A percentile compares a stretch with the other conserved stretches of the same genome.
Evolutionary conservation across 2,329 filamentous ascomycete species (phyloP).

Genomic region (Dendryphion nanum): DNA sequence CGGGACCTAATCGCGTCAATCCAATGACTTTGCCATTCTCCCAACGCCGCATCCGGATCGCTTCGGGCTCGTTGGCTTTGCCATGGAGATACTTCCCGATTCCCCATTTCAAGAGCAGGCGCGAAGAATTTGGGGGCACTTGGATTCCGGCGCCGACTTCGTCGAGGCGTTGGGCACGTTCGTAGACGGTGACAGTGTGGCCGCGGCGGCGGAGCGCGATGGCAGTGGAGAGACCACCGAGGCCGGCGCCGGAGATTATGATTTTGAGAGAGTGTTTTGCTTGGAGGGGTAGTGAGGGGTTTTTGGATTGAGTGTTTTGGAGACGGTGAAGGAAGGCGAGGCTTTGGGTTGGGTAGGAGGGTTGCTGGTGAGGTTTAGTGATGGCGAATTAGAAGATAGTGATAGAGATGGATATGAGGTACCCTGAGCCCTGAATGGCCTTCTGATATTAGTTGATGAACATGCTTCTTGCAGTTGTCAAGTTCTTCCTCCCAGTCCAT

Average conservation of each 20-base stretch:
- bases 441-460: conserved; percentile 7
- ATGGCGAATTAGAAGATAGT: too few species aligned
- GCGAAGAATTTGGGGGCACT: conserved; percentile 32
- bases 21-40: conserved; percentile 47
- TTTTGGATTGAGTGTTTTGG: background rate
- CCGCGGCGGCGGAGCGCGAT: conserved; percentile 14
- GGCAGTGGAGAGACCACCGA: conserved; percentile 16
- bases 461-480: conserved; percentile 9
- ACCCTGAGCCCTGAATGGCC: conserved; percentile 7
- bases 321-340: conserved; percentile 13
- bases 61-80: conserved; percentile 38
- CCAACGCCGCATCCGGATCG: conserved; percentile 52
- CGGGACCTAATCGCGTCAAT: conserved; percentile 52
- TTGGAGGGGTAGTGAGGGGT: conserved; percentile 1
- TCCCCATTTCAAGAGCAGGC: conserved; percentile 49
- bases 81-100: conserved; percentile 25
- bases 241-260: conserved; percentile 15
- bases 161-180: conserved; percentile 11
- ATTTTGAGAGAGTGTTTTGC: conserved; percentile 12
- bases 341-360: conserved; percentile 19
- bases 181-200: conserved; percentile 14
- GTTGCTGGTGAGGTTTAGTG: conserved; percentile 10
- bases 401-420: background rate
- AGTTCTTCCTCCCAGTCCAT: conserved; percentile 3
- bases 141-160: conserved; percentile 23